Evolutionary conservation across 2,329 filamentous ascomycete genomes (phyloP).

Genomic region (Apiospora pterosperma): DNA sequence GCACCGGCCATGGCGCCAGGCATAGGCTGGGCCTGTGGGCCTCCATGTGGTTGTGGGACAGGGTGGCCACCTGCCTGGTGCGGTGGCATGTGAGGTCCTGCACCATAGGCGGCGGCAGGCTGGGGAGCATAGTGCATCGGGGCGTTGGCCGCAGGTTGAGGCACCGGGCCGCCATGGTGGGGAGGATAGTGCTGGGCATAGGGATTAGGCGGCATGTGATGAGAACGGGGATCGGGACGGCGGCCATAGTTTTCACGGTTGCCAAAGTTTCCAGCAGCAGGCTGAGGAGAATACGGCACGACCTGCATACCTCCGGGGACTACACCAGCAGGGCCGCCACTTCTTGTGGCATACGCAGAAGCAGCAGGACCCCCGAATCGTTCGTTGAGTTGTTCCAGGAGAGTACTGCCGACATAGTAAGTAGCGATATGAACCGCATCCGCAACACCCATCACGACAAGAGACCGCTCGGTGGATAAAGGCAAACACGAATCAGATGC

Average conservation of each 20-base stretch:
- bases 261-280: conserved; percentile 87
- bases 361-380: conserved; percentile 93
- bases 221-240: conserved; percentile 68
- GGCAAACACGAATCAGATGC: conserved; percentile 94
- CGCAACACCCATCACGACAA: conserved; percentile 95
- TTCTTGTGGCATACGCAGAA: conserved; percentile 95
- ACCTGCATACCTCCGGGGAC: conserved; percentile 98
- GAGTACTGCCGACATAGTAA: conserved; percentile 97
- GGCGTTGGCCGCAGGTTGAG: conserved; percentile 54
- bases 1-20: conserved; percentile 66
- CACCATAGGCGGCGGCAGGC: conserved; percentile 70
- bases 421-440: conserved; percentile 98
- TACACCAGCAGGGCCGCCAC: conserved; percentile 86
- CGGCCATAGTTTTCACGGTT: conserved; percentile 80
- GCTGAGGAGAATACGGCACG: conserved; percentile 94
- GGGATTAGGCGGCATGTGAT: conserved; percentile 71
- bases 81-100: conserved; percentile 75
- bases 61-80: conserved; percentile 64
- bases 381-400: conserved; percentile 95
- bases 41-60: conserved; percentile 57
- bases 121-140: conserved; percentile 82
- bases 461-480: conserved; percentile 92
- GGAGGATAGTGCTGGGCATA: conserved; percentile 76
- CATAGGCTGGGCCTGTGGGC: conserved; percentile 72
- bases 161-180: conserved; percentile 54